Evolutionary conservation across 2,329 filamentous ascomycete genomes (phyloP).

Genomic region (Fusarium agapanthi): DNA sequence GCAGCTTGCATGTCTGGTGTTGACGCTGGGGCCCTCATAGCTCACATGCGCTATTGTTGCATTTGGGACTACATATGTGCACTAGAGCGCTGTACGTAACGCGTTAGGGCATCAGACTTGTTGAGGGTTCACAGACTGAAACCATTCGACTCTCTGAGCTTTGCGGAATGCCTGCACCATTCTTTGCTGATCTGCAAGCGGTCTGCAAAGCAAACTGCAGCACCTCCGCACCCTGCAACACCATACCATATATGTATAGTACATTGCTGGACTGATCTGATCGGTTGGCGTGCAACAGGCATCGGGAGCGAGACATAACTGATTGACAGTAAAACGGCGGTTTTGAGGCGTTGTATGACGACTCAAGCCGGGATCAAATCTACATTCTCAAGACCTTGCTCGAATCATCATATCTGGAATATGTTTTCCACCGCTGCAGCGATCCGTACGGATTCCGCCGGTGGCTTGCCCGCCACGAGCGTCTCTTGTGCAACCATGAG

Average conservation of each 20-base stretch:
- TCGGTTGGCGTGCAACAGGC: slow-evolving; percentile 9
- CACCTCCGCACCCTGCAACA: slow-evolving; percentile 26
- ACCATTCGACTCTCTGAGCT: slow-evolving; percentile 29
- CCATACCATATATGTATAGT: not conserved
- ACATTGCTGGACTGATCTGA: slow-evolving; percentile 11
- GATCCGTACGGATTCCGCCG: slow-evolving; percentile 13
- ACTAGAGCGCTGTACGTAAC: slow-evolving; percentile 33
- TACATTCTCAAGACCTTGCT: not conserved
- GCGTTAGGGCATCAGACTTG: slow-evolving; percentile 30
- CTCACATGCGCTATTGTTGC: slow-evolving; percentile 11
- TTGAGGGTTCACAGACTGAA: slow-evolving; percentile 36
- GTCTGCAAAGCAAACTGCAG: slow-evolving; percentile 27
- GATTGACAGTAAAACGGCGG: slow-evolving; percentile 20
- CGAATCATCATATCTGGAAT: slow-evolving; percentile 12
- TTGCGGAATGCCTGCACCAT: slow-evolving; percentile 27
- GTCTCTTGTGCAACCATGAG: slow-evolving; percentile 26
- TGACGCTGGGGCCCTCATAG: slow-evolving; percentile 22
- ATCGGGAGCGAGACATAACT: slow-evolving; percentile 11
- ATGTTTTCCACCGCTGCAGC: slow-evolving; percentile 16
- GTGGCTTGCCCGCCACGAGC: slow-evolving; percentile 30
- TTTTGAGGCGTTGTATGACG: slow-evolving; percentile 16
- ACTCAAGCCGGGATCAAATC: slow-evolving; percentile 5
- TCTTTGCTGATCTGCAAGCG: slow-evolving; percentile 37
- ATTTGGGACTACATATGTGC: slow-evolving; percentile 29
- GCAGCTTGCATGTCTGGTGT: slow-evolving; percentile 33